Percentiles rank a stretch among this genome's conserved stretches.
These are phyloP conservation scores for Stipa capillata DNA, from an alignment of 176 grass and related monocot species.

Conservation along the genomic window DNA sequence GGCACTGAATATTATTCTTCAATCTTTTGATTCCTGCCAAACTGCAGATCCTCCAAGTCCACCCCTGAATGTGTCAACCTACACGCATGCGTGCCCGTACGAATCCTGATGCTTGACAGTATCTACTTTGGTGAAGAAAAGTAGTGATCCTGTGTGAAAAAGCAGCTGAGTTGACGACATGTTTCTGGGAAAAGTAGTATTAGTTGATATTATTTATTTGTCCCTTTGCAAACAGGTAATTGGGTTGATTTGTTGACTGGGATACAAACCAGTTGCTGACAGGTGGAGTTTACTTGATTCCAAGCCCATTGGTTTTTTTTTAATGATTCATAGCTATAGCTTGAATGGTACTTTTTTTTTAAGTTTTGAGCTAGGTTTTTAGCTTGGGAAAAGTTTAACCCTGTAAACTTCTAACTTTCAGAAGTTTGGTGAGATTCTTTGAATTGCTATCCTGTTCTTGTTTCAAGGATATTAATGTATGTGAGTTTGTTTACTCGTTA, in stretches of 20 bases:
- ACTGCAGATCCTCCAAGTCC: background rate
- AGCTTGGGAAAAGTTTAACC: background rate
- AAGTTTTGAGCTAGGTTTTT: background rate
- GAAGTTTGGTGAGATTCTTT: background rate
- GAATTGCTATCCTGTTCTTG: no score
- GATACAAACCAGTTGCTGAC: background rate
- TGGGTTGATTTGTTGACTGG: background rate
- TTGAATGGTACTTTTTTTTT: background rate
- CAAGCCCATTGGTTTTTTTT: background rate
- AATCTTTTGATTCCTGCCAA: conserved; percentile 23
- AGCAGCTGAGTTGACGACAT: conserved; percentile 13
- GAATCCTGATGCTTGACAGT: conserved; percentile 25
- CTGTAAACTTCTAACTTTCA: background rate
- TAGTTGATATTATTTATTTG: background rate
- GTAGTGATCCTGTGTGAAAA: background rate
- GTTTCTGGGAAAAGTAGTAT: background rate
- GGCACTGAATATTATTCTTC: background rate
- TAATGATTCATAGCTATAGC: background rate
- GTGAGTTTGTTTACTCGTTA: no score
- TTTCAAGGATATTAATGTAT: no score
- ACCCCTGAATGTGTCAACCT: background rate
- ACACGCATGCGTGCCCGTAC: background rate
- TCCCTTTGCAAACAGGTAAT: background rate
- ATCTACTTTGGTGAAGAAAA: conserved; percentile 19
- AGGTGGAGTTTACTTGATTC: conserved; percentile 20